A percentile compares a stretch with the other conserved stretches of the same genome.
phyloP scores from a whole-genome alignment of 2,329 filamentous ascomycete species.

The Alternaria alternata region DNA sequence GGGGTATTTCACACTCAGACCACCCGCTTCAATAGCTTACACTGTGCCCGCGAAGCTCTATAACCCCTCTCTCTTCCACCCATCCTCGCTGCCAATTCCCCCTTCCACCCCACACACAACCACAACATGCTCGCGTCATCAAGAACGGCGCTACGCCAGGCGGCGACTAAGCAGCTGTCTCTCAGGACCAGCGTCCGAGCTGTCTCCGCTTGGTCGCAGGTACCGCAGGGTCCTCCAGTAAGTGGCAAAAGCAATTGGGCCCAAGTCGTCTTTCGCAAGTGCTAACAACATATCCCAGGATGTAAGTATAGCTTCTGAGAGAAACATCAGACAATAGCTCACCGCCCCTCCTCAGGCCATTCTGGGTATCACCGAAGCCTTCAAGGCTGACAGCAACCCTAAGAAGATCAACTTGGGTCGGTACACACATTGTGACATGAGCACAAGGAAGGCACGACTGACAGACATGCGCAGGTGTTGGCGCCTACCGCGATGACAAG shows the following conservation, averaged over 20 bases:
- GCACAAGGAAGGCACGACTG: slow-evolving; percentile 20
- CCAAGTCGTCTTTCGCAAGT: slow-evolving; percentile 20
- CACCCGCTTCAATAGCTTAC: slow-evolving; percentile 26
- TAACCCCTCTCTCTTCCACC: slow-evolving; percentile 18
- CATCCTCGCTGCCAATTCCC: slow-evolving; percentile 12
- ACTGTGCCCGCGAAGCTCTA: slow-evolving; percentile 14
- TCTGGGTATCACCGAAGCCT: slow-evolving; percentile 94
- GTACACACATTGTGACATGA: slow-evolving; percentile 27
- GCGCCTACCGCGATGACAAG: slow-evolving; percentile 96
- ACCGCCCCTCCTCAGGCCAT: slow-evolving; percentile 67
- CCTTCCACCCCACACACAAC: slow-evolving; percentile 16
- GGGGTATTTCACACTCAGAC: slow-evolving; percentile 40
- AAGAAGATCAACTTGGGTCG: slow-evolving; percentile 98
- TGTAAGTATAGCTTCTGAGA: slow-evolving; percentile 33
- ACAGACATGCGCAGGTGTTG: slow-evolving; percentile 71
- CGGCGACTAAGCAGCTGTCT: slow-evolving; percentile 45
- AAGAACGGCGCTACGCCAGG: slow-evolving; percentile 50
- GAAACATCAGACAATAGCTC: slow-evolving; percentile 20
- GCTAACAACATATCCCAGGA: slow-evolving; percentile 44
- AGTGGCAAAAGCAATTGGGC: slow-evolving; percentile 51
- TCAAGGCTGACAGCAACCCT: slow-evolving; percentile 92
- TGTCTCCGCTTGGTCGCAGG: slow-evolving; percentile 87
- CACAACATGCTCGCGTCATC: slow-evolving; percentile 49
- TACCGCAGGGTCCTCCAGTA: slow-evolving; percentile 94
- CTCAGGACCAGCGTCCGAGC: slow-evolving; percentile 60